phyloP scores from a whole-genome alignment of 2,329 filamentous ascomycete species.

The Cadophora sp. region DNA sequence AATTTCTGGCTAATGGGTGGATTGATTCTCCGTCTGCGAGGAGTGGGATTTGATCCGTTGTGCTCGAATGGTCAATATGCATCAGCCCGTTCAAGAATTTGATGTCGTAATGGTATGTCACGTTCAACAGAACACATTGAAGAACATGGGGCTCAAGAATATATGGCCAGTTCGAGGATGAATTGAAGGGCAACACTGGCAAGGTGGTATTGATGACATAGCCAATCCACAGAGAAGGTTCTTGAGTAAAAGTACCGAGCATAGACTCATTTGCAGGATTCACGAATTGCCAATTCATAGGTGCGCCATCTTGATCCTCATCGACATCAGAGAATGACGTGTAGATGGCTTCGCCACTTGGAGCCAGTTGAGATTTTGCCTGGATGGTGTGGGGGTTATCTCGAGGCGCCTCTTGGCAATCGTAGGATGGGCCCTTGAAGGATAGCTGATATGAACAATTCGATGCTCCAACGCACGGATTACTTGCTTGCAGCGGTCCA shows the following conservation, averaged over 20 bases:
- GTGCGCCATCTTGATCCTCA: not conserved
- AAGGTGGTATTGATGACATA: not conserved
- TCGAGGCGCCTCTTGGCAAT: not conserved
- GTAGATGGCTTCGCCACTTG: not conserved
- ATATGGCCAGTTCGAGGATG: not conserved
- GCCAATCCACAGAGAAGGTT: not conserved
- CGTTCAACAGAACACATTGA: not conserved
- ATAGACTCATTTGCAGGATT: not conserved
- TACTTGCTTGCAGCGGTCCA: not conserved
- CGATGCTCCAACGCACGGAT: not conserved
- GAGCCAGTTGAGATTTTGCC: not conserved
- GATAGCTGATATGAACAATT: not conserved
- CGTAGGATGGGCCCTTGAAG: not conserved
- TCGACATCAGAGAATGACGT: not conserved
- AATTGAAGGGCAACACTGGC: not conserved
- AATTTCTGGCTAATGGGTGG: not conserved
- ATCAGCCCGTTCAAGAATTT: not conserved
- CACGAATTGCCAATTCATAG: not conserved
- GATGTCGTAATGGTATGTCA: not conserved
- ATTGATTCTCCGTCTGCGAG: not conserved
- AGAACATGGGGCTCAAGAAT: not conserved
- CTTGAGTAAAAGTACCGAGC: not conserved
- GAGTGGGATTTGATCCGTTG: not conserved
- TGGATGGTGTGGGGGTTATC: not conserved
- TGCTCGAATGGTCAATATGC: not conserved